phyloP scores from a whole-genome alignment of 2,329 filamentous ascomycete species.

The Fusarium sp. region DNA sequence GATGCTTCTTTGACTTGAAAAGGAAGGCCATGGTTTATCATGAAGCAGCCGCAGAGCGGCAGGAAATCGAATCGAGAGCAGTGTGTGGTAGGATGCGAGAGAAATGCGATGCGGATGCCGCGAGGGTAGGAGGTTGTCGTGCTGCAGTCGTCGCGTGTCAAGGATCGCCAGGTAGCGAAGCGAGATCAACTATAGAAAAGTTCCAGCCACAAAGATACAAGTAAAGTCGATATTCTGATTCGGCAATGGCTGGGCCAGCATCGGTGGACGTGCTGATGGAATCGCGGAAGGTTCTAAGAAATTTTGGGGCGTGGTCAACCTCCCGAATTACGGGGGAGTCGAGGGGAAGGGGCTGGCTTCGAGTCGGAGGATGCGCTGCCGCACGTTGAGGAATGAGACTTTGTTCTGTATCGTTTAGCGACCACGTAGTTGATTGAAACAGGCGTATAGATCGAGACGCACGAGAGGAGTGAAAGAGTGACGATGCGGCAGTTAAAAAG shows the following conservation, averaged over 20 bases:
- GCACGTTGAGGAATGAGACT: constrained; percentile 36
- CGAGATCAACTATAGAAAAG: constrained; percentile 37
- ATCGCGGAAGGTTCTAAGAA: constrained; percentile 49
- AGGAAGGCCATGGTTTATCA: constrained; percentile 79
- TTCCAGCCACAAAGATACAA: constrained; percentile 49
- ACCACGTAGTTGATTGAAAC: constrained; percentile 27
- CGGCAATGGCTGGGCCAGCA: constrained; percentile 62
- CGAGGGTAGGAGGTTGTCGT: constrained; percentile 13
- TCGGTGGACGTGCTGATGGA: constrained; percentile 49
- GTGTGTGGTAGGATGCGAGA: constrained; percentile 26
- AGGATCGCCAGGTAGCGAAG: constrained; percentile 32
- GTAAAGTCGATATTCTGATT: constrained; percentile 54
- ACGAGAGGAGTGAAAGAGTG: constrained; percentile 39
- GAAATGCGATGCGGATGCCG: constrained; percentile 23
- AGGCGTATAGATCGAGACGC: constrained; percentile 19
- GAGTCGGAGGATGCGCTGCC: constrained; percentile 41
- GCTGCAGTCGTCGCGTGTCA: constrained; percentile 42
- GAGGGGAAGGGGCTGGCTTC: constrained; percentile 45
- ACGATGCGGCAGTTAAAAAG: constrained; percentile 40
- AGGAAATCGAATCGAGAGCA: constrained; percentile 40
- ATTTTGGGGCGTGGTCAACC: constrained; percentile 50
- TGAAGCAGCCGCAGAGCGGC: constrained; percentile 56
- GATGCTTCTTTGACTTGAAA: constrained; percentile 85
- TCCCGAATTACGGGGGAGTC: constrained; percentile 52
- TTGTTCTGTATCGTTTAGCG: constrained; percentile 37